Conservation (phyloP, 2,329 filamentous ascomycete species). For the Incumbomyces delicatus region DNA sequence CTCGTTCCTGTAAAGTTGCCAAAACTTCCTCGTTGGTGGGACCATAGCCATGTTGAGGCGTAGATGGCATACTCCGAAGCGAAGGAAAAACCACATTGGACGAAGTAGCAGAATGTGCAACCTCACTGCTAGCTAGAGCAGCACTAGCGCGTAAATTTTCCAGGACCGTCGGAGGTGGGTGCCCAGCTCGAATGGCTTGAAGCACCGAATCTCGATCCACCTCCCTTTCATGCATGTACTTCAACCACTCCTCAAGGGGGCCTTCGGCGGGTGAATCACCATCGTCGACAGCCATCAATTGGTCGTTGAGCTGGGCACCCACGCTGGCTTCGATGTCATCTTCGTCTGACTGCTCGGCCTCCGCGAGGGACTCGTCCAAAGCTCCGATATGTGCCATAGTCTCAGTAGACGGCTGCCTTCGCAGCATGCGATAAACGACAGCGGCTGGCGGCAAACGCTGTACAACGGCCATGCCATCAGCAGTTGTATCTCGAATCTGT, state of each 20-base stretch:
- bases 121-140: constrained; percentile 1
- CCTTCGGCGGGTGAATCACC: constrained; percentile 23
- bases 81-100: not conserved
- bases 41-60: not conserved
- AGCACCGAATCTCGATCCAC: constrained; percentile 25
- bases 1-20: not conserved
- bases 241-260: constrained; percentile 5
- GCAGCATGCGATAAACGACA: not conserved
- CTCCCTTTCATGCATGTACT: constrained; percentile 25
- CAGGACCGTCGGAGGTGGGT: constrained; percentile 4
- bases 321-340: constrained; percentile 41
- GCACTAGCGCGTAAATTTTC: constrained; percentile 1
- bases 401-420: not conserved
- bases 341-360: constrained; percentile 31
- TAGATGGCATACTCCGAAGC: not conserved
- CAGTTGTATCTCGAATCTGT: constrained; percentile 52
- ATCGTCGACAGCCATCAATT: constrained; percentile 43
- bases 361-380: constrained; percentile 18
- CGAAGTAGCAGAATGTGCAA: not conserved
- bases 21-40: constrained; percentile 1
- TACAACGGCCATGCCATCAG: constrained; percentile 39
- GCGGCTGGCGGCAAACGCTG: not conserved
- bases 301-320: constrained; percentile 43
- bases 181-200: constrained; percentile 2
- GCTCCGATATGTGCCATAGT: constrained; percentile 18